A percentile compares a stretch with the other conserved stretches of the same genome.
Conservation (phyloP, 2,329 filamentous ascomycete genomes). For the Lizonia empirigonia region DNA sequence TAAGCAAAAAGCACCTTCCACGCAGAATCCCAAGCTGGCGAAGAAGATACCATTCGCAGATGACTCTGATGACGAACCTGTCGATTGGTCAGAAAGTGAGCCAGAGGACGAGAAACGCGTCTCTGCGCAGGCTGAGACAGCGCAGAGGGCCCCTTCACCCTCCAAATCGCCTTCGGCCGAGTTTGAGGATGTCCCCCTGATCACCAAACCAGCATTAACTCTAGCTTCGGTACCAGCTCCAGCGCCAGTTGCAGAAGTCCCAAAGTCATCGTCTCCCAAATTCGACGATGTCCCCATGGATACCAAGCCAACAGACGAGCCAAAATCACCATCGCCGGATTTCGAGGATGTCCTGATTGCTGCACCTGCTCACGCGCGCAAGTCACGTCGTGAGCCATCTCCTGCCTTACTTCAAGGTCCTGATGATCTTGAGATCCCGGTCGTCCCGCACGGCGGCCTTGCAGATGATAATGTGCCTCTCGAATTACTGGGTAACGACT, state of each 20-base stretch:
- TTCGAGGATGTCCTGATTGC: slow-evolving; percentile 57
- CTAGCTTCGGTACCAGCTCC: slow-evolving; percentile 5
- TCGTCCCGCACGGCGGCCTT: slow-evolving; percentile 39
- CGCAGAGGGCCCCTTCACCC: not conserved
- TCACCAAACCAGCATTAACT: slow-evolving; percentile 9
- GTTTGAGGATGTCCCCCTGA: slow-evolving; percentile 57
- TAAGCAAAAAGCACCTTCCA: slow-evolving; percentile 26
- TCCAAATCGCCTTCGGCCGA: slow-evolving; percentile 54
- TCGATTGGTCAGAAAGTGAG: slow-evolving; percentile 63
- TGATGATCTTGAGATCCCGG: slow-evolving; percentile 35
- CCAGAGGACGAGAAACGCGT: slow-evolving; percentile 31
- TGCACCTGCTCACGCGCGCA: slow-evolving; percentile 20
- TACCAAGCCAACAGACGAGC: slow-evolving; percentile 5
- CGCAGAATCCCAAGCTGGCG: slow-evolving; percentile 23
- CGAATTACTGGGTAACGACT: slow-evolving; percentile 38
- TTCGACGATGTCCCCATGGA: slow-evolving; percentile 57
- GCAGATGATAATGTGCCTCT: slow-evolving; percentile 37
- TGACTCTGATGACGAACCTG: slow-evolving; percentile 47
- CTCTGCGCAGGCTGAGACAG: not conserved
- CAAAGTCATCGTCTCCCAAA: slow-evolving; percentile 54
- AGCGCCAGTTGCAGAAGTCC: slow-evolving; percentile 5
- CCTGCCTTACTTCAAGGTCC: slow-evolving; percentile 34
- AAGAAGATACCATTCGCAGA: slow-evolving; percentile 31
- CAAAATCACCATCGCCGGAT: slow-evolving; percentile 54
- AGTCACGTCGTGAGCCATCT: slow-evolving; percentile 28